Percentiles rank a stretch among this genome's conserved stretches.
Evolutionary conservation across 345 rosid genomes (phyloP).

Genomic region (Corymbia maculata): DNA sequence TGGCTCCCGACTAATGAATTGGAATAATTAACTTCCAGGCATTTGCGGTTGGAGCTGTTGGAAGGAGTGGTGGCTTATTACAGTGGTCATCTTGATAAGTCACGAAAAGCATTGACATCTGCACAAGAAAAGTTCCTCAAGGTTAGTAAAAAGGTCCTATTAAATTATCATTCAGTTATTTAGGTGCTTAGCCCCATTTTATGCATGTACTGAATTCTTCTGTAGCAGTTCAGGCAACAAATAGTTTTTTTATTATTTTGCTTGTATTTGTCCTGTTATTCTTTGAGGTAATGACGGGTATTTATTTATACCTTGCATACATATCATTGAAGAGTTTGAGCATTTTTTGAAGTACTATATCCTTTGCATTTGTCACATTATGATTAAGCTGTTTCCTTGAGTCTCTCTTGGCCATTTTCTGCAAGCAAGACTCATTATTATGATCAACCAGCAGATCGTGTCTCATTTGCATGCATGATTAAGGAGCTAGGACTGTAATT

Average conservation of each 20-base stretch:
- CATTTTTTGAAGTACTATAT: background rate
- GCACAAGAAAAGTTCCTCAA: conserved; percentile 65
- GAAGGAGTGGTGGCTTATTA: conserved; percentile 96
- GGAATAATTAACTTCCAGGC: conserved; percentile 22
- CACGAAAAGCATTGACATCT: conserved; percentile 48
- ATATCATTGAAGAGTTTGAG: background rate
- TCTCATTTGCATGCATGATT: background rate
- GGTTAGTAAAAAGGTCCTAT: conserved; percentile 25
- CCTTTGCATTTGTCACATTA: background rate
- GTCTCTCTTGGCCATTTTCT: background rate
- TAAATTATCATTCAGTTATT: background rate
- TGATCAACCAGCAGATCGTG: background rate
- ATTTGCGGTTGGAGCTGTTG: conserved; percentile 78
- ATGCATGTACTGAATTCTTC: background rate
- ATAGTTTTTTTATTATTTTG: background rate
- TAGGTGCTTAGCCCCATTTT: background rate
- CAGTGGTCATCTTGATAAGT: conserved; percentile 57
- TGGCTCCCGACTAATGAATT: background rate
- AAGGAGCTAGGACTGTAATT: background rate
- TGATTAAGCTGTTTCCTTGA: background rate
- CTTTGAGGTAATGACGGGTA: background rate
- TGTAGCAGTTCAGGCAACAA: background rate
- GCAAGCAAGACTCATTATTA: background rate
- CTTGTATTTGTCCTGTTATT: background rate
- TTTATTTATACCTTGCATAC: background rate